Evolutionary conservation across 768 basidiomycete genomes (phyloP).

Genomic region (Auricularia heimuer): DNA sequence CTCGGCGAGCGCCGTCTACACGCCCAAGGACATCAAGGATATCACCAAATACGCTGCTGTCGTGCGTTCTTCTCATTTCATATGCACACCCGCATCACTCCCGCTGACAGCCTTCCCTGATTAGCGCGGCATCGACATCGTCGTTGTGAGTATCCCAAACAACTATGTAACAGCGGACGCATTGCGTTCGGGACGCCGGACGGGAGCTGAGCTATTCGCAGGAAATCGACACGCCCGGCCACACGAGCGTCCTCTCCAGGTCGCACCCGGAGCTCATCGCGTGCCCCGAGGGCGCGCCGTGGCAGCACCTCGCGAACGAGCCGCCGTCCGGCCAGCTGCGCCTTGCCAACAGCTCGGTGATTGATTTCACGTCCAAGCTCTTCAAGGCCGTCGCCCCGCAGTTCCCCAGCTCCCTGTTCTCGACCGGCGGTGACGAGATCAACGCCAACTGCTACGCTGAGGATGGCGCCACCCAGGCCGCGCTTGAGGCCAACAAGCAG

Average conservation of each 20-base stretch:
- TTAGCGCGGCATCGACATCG: conserved; percentile 62
- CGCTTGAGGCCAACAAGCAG: conserved; percentile 36
- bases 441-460: conserved; percentile 56
- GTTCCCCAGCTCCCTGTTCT: conserved; percentile 53
- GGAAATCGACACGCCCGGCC: conserved; percentile 83
- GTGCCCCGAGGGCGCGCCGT: conserved; percentile 33
- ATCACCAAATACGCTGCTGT: conserved; percentile 60
- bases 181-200: not conserved
- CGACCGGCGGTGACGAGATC: conserved; percentile 77
- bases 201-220: conserved; percentile 12
- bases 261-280: conserved; percentile 70
- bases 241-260: conserved; percentile 53
- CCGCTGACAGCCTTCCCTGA: not conserved
- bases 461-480: conserved; percentile 49
- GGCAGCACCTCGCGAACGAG: conserved; percentile 48
- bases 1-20: conserved; percentile 43
- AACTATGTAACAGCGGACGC: not conserved
- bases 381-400: conserved; percentile 36
- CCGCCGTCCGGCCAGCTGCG: conserved; percentile 81
- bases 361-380: conserved; percentile 48
- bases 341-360: conserved; percentile 49
- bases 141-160: conserved; percentile 30
- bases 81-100: not conserved
- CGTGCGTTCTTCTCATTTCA: conserved; percentile 32
- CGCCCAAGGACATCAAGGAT: conserved; percentile 41